Evolutionary conservation across 768 basidiomycete genomes (phyloP).

Genomic region (Agrocybe pediades): DNA sequence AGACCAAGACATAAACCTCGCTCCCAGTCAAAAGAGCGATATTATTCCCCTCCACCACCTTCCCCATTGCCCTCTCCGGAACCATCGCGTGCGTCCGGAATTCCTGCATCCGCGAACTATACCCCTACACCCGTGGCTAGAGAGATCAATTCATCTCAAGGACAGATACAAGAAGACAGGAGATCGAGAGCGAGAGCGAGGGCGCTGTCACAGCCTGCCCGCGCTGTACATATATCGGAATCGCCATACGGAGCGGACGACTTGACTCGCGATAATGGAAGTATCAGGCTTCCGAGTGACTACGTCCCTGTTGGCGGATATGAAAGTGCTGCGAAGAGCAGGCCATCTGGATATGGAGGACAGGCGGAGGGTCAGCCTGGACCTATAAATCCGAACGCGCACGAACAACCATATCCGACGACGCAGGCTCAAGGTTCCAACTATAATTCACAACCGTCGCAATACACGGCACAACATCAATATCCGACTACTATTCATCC

Average conservation of each 20-base stretch:
- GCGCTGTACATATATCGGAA: neutral
- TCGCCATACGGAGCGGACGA: neutral
- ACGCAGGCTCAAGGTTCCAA: neutral
- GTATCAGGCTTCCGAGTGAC: neutral
- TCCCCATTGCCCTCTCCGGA: neutral
- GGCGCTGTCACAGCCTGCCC: neutral
- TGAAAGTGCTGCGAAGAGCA: neutral
- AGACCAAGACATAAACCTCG: neutral
- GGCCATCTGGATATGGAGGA: neutral
- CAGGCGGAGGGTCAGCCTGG: neutral
- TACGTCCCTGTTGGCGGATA: neutral
- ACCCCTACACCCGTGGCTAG: too few species aligned
- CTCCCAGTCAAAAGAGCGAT: neutral
- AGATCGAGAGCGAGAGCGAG: too few species aligned
- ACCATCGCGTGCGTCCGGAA: neutral
- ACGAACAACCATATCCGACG: neutral
- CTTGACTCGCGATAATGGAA: neutral
- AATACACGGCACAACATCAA: neutral
- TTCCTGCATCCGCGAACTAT: too few species aligned
- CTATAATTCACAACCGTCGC: too few species aligned
- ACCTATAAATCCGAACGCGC: neutral
- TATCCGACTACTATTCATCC: neutral
- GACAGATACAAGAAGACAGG: neutral
- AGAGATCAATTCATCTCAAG: too few species aligned
- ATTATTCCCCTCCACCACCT: neutral